A percentile compares a stretch with the other conserved stretches of the same genome.
These are phyloP conservation scores for Elaphomyces granulatus DNA, from an alignment of 495 filamentous ascomycete species.

Conservation along the genomic window DNA sequence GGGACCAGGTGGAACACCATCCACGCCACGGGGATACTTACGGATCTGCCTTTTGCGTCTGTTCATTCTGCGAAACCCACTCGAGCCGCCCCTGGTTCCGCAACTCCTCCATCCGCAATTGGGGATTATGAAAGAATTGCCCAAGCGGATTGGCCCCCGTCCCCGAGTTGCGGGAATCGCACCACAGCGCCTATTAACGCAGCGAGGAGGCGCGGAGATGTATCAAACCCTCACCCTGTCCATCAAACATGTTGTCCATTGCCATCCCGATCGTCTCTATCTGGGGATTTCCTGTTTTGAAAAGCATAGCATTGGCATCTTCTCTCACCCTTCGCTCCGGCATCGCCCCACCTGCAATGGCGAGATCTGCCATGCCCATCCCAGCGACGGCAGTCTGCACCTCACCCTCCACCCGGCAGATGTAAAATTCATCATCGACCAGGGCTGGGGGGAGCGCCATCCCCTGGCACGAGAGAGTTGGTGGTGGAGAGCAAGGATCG, in stretches of 20 bases:
- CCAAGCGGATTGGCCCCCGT: slow-evolving; percentile 43
- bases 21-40: slow-evolving; percentile 57
- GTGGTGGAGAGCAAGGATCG: slow-evolving; percentile 11
- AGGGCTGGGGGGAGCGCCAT: slow-evolving; percentile 84
- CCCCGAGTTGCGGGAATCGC: slow-evolving; percentile 60
- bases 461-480: slow-evolving; percentile 54
- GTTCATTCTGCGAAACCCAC: slow-evolving; percentile 27
- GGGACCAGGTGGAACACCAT: slow-evolving; percentile 68
- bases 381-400: slow-evolving; percentile 58
- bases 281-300: slow-evolving; percentile 61
- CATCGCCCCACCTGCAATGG: slow-evolving; percentile 35
- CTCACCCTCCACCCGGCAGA: slow-evolving; percentile 65
- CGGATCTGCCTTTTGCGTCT: slow-evolving; percentile 45
- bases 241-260: slow-evolving; percentile 35
- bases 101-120: slow-evolving; percentile 22
- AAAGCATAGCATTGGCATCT: slow-evolving; percentile 63
- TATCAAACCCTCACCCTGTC: slow-evolving; percentile 35
- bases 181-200: slow-evolving; percentile 62
- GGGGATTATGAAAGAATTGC: slow-evolving; percentile 40
- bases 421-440: slow-evolving; percentile 57
- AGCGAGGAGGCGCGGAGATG: slow-evolving; percentile 37
- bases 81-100: slow-evolving; percentile 18
- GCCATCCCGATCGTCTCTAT: slow-evolving; percentile 36
- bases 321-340: slow-evolving; percentile 37
- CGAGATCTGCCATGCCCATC: slow-evolving; percentile 73